Conservation (phyloP, 139 green algal species). For the Eudorina sp. region DNA sequence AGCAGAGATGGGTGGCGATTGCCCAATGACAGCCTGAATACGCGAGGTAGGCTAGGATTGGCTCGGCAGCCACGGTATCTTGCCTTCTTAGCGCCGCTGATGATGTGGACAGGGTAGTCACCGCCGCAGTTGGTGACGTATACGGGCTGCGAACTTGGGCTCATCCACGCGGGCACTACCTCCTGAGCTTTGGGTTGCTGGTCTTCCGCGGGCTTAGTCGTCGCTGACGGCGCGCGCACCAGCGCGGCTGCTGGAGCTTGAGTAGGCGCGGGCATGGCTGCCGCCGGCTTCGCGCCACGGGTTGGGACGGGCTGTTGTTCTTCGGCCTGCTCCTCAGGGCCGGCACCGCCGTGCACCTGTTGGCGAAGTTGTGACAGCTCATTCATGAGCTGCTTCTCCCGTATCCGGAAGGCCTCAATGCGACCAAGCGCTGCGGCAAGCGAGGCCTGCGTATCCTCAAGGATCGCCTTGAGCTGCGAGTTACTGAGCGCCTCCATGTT, state of each 20-base stretch:
- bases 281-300: not conserved
- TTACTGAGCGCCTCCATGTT: not conserved
- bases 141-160: constrained; percentile 11
- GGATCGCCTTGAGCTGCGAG: constrained; percentile 24
- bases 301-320: not conserved
- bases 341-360: constrained; percentile 43
- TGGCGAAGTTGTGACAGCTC: constrained; percentile 50
- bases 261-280: not conserved
- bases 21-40: too few species aligned
- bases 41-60: too few species aligned
- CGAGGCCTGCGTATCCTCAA: constrained; percentile 60
- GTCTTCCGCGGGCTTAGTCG: not conserved
- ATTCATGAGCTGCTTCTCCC: constrained; percentile 53
- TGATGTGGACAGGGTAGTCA: constrained; percentile 55
- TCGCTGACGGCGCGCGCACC: too few species aligned
- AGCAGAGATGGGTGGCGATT: too few species aligned
- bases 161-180: not conserved
- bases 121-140: constrained; percentile 36
- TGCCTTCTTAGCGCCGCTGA: constrained; percentile 43
- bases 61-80: not conserved
- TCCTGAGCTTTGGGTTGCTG: not conserved
- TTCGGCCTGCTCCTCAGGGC: too few species aligned
- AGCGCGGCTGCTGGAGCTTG: not conserved
- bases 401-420: constrained; percentile 60
- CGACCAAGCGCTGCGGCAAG: constrained; percentile 58